Evolutionary conservation across 495 filamentous ascomycete species (phyloP).

Genomic region (Trypethelium eluteriae): DNA sequence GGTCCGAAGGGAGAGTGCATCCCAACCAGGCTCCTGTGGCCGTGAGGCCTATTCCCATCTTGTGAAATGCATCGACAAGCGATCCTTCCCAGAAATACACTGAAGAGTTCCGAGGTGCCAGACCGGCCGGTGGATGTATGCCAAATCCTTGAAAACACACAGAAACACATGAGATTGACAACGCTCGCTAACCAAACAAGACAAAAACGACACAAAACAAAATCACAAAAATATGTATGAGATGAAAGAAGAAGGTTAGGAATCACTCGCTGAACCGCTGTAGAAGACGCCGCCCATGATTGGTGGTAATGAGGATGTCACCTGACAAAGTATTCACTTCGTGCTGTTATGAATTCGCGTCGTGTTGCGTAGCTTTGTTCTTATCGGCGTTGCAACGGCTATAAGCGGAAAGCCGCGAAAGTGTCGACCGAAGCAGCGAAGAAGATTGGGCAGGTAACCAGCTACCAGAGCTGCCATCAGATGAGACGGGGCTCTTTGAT

Average conservation of each 20-base stretch:
- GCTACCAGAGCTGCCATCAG: slow-evolving; percentile 24
- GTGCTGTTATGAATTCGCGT: slow-evolving; percentile 16
- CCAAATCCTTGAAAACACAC: slow-evolving; percentile 18
- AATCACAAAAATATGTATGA: slow-evolving; percentile 22
- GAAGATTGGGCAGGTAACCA: slow-evolving; percentile 25
- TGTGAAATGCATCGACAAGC: slow-evolving; percentile 7
- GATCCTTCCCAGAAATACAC: slow-evolving; percentile 5
- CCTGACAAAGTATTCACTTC: slow-evolving; percentile 26
- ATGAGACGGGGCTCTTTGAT: slow-evolving; percentile 14
- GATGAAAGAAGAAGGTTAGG: slow-evolving; percentile 31
- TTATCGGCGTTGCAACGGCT: slow-evolving; percentile 30
- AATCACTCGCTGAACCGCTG: slow-evolving; percentile 29
- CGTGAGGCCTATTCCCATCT: slow-evolving; percentile 7
- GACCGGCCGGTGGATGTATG: slow-evolving; percentile 29
- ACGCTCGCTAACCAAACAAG: slow-evolving; percentile 37
- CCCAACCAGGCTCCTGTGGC: slow-evolving; percentile 8
- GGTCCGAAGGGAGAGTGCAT: slow-evolving; percentile 10
- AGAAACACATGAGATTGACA: slow-evolving; percentile 19
- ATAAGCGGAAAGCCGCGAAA: slow-evolving; percentile 21
- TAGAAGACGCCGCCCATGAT: slow-evolving; percentile 30
- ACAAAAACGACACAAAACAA: slow-evolving; percentile 22
- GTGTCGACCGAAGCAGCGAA: slow-evolving; percentile 17
- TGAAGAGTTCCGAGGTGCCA: not conserved
- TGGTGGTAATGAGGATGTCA: slow-evolving; percentile 19
- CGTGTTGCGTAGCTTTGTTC: slow-evolving; percentile 36